phyloP scores from a whole-genome alignment of 768 basidiomycete species.

The Lyophyllum semitale region DNA sequence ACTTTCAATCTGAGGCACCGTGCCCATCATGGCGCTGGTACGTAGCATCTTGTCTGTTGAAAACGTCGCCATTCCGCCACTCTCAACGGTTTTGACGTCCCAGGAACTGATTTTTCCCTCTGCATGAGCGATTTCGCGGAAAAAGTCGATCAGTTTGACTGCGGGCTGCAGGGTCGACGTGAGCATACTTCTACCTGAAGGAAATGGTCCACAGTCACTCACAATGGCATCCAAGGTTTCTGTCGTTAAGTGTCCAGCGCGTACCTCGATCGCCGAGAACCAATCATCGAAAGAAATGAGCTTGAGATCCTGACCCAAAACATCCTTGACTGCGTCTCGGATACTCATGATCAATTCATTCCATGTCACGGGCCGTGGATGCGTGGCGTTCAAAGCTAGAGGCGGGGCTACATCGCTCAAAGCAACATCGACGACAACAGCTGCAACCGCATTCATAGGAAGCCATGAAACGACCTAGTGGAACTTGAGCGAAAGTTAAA shows the following conservation, averaged over 20 bases:
- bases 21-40: not conserved
- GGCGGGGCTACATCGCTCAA: conserved; percentile 20
- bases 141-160: conserved; percentile 18
- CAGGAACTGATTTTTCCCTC: not conserved
- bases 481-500: not conserved
- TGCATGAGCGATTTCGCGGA: conserved; percentile 3
- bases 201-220: not conserved
- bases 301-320: not conserved
- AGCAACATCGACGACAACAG: conserved; percentile 29
- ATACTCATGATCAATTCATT: conserved; percentile 23
- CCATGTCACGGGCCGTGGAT: conserved; percentile 38
- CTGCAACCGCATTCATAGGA: conserved; percentile 28
- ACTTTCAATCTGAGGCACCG: not conserved
- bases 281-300: conserved; percentile 15
- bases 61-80: conserved; percentile 1
- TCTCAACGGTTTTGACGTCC: not conserved
- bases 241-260: conserved; percentile 6
- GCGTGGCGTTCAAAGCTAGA: conserved; percentile 35
- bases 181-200: not conserved
- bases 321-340: not conserved
- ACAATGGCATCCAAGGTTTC: conserved; percentile 13
- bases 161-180: conserved; percentile 9
- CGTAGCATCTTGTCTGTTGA: not conserved
- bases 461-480: conserved; percentile 37
- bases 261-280: conserved; percentile 11